Base-by-base conservation (phyloP, 2,329 filamentous ascomycete genomes). In the Aspergillus tamarii region DNA sequence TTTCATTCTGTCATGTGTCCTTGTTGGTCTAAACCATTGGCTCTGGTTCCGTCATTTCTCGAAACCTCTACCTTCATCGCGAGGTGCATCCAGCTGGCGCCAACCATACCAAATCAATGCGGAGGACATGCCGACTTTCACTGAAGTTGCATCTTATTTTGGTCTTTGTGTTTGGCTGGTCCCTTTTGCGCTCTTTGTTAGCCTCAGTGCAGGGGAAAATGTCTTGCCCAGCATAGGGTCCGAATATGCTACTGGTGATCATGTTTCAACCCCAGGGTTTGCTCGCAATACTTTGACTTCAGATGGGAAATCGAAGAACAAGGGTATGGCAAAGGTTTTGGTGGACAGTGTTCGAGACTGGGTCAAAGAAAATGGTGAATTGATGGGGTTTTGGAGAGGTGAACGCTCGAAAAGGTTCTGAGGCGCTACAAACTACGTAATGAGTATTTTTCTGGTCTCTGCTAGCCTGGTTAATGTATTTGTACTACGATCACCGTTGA, bases 41-140 rank as follows among this genome's bases (percentile, higher is more conserved):
- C 84, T 96, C 57, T 99, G 95, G 94, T 98, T 99, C 84, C 88
- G 87, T 62, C 90, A 98, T 80, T 99, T 99, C 79, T 94, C 91
- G 74, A 87, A 92, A 67, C 82, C 81, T 4, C 74, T 81, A 12
- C 84, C 63, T 81, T 83, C 61, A 16, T 69, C 69, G 10, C 72
- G 71, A 52, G 61, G 63, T 58, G 69, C 68, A 39, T 72, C 68
- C 46, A 75, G 72, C 61, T 78, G 76, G 76, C 73, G 76, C 36
- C 72, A 77, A 56, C 74, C 76, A 6, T 79, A 79, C 64, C 71
- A 78, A 48, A 72, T 76, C 80, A 88, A 76, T 62, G 72, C 77
- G 59, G 73, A 75, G 8, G 75, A 78, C 54, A 77, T 93, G 52
- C 95, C 95, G 0, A 90, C 87, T 43, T 99, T 99, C 77, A 94